phyloP scores from a whole-genome alignment of 495 filamentous ascomycete genomes.

The Neurospora tetrasperma region DNA sequence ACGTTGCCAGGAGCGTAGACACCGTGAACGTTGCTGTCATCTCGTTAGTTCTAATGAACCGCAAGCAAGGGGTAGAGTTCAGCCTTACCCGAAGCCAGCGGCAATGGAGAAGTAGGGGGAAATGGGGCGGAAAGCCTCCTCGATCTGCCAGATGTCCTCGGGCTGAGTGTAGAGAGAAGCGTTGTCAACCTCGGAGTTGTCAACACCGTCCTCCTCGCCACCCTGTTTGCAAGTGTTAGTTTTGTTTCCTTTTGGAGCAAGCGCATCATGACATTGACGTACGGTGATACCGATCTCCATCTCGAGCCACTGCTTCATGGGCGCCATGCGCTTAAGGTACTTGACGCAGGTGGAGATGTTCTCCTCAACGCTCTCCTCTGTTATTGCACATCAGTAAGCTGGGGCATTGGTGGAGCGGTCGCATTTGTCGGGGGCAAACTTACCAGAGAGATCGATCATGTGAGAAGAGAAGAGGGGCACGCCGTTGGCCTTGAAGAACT shows the following conservation, averaged over 20 bases:
- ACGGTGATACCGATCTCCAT: slow-evolving; percentile 55
- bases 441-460: slow-evolving; percentile 78
- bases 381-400: slow-evolving; percentile 13
- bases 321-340: slow-evolving; percentile 82
- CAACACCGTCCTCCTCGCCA: slow-evolving; percentile 90
- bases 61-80: not conserved
- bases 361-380: slow-evolving; percentile 74
- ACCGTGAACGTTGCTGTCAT: slow-evolving; percentile 84
- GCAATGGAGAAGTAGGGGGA: slow-evolving; percentile 95
- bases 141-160: slow-evolving; percentile 80
- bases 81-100: slow-evolving; percentile 59
- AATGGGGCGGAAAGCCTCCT: slow-evolving; percentile 68
- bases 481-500: slow-evolving; percentile 82
- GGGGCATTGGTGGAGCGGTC: not conserved
- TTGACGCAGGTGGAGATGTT: slow-evolving; percentile 87
- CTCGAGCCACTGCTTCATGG: slow-evolving; percentile 98
- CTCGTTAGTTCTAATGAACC: not conserved
- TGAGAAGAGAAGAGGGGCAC: slow-evolving; percentile 90
- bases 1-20: slow-evolving; percentile 99
- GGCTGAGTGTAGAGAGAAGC: slow-evolving; percentile 95
- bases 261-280: not conserved
- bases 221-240: slow-evolving; percentile 88
- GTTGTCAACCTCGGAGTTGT: slow-evolving; percentile 85
- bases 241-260: not conserved
- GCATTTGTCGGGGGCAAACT: not conserved